A percentile compares a stretch with the other conserved stretches of the same genome.
Evolutionary conservation across 306 rosid genomes (phyloP).

Genomic region (Citrullus amarus): DNA sequence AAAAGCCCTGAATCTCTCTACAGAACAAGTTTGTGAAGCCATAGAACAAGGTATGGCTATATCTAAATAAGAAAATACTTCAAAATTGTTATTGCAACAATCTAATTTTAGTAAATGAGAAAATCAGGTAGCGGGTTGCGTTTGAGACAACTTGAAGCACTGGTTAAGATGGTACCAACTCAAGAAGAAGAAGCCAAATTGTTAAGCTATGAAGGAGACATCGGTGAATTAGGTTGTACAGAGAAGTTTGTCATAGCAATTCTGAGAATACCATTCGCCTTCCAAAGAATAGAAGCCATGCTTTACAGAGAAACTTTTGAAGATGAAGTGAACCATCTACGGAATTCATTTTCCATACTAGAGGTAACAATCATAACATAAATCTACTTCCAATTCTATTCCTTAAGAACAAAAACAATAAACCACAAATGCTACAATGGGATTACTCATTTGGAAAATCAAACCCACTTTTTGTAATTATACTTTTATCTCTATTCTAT

Average conservation of each 20-base stretch:
- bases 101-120: not conserved
- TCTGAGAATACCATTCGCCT: conserved; percentile 61
- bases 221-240: conserved; percentile 74
- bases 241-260: conserved; percentile 64
- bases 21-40: conserved; percentile 67
- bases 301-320: conserved; percentile 81
- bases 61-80: not conserved
- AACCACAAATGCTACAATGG: not conserved
- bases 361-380: conserved; percentile 40
- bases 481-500: not conserved
- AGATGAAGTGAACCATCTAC: conserved; percentile 84
- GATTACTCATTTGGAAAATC: not conserved
- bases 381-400: not conserved
- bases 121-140: conserved; percentile 61
- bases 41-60: conserved; percentile 55
- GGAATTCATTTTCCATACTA: conserved; percentile 79
- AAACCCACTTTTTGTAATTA: not conserved
- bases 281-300: conserved; percentile 72
- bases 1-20: conserved; percentile 68
- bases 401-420: not conserved
- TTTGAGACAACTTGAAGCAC: conserved; percentile 77
- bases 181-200: conserved; percentile 79
- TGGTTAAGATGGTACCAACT: conserved; percentile 79
- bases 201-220: conserved; percentile 53
- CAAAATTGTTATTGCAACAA: not conserved